Evolutionary conservation across 495 filamentous ascomycete genomes (phyloP).

Genomic region (Echria macrotheca): DNA sequence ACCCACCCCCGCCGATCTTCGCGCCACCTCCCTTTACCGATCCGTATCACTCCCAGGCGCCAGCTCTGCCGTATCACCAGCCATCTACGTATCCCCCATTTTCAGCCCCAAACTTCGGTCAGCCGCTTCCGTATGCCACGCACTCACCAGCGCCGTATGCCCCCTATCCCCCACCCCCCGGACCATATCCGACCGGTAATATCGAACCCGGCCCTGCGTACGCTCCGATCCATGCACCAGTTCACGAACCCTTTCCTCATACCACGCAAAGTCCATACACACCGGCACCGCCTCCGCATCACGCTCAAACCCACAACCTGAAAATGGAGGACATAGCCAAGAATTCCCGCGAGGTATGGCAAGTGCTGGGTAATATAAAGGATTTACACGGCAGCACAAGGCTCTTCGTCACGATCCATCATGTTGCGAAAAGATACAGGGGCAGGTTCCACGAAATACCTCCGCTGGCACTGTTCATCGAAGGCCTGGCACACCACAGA

Average conservation of each 20-base stretch:
- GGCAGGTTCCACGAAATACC: slow-evolving; percentile 51
- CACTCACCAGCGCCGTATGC: slow-evolving; percentile 23
- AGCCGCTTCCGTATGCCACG: slow-evolving; percentile 21
- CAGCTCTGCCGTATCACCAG: slow-evolving; percentile 16
- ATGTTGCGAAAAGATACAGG: slow-evolving; percentile 50
- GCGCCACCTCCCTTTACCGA: slow-evolving; percentile 31
- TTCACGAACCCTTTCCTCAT: slow-evolving; percentile 10
- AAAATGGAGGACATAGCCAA: slow-evolving; percentile 55
- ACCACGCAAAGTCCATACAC: too few relatives aligned
- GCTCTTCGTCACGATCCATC: slow-evolving; percentile 59
- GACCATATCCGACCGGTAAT: slow-evolving; percentile 18
- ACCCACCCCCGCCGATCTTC: slow-evolving; percentile 37
- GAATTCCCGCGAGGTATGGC: slow-evolving; percentile 59
- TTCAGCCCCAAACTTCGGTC: slow-evolving; percentile 27
- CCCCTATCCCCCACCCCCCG: slow-evolving; percentile 17
- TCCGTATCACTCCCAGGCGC: slow-evolving; percentile 27
- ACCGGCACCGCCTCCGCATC: slow-evolving; percentile 13
- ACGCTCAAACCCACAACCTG: slow-evolving; percentile 38
- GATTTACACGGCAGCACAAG: slow-evolving; percentile 58
- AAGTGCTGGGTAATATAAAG: slow-evolving; percentile 51
- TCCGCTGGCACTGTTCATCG: slow-evolving; percentile 55
- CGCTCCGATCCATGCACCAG: slow-evolving; percentile 16
- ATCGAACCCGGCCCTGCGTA: slow-evolving; percentile 15
- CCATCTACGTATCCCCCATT: slow-evolving; percentile 19
- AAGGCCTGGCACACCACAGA: slow-evolving; percentile 59